Base-by-base conservation (phyloP, 2,329 filamentous ascomycete genomes). In the Aspergillus pseudotamarii region DNA sequence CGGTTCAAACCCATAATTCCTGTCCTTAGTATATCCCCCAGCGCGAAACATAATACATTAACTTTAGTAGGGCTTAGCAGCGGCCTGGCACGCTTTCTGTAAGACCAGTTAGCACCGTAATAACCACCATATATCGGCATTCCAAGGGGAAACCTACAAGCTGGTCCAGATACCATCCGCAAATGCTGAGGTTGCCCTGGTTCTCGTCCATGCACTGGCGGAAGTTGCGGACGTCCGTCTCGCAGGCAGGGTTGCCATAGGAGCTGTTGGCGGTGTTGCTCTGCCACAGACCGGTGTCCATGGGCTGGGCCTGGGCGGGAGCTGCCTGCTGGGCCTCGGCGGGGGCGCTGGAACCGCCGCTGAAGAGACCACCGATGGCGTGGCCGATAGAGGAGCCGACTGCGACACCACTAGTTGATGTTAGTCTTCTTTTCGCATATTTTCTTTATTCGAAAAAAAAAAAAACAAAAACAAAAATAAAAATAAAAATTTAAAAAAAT, bases 121-220 rank as follows among this genome's bases (percentile, higher is more conserved):
- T n/a, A 41, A 41, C 38, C 19, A 41, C 38, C 19, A n/a, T n/a
- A n/a, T 41, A n/a, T 4, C 16, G 16, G 38, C 19, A n/a, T 41
- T 41, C 19, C 6, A 50, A 36, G 19, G 38, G 9, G 58, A 30
- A 57, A 74, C 78, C 59, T 79, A 83, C 81, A 80, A 99, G 85
- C 87, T 99, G 94, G 80, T 99, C 95, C 73, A 99, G 83, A 80
- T 99, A 99, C 94, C 94, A 99, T 71, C 91, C 91, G 84, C 95
- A 99, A 77, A 97, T 96, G 77, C 91, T 90, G 90, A 99, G 89
- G 82, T 95, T 93, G 71, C 95, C 95, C 77, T 89, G 84, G 80
- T 99, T 91, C 76, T 98, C 92, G 80, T 98, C 94, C 90, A 99
- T 91, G 86, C 95, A 99, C 83, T 90, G 91, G 74, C 93, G 94